A percentile compares a stretch with the other conserved stretches of the same genome.
Evolutionary conservation across 208 protist genomes (phyloP).

Genomic region (Trypanosoma mega): DNA sequence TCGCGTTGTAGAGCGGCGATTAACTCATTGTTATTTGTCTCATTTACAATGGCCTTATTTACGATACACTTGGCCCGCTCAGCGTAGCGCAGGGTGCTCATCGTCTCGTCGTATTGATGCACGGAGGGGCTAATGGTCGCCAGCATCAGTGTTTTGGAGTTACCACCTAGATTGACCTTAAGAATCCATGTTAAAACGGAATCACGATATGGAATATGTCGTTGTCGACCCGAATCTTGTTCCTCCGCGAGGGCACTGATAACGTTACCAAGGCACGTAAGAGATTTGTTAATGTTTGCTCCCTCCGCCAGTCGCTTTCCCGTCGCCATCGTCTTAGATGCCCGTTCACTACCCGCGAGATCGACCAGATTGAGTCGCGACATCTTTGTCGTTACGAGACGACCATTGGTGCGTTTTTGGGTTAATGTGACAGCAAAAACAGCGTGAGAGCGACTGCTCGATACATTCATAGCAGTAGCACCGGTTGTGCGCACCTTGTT

Average conservation of each 20-base stretch:
- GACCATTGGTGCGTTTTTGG: slow-evolving; percentile 33
- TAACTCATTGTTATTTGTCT: slow-evolving; percentile 83
- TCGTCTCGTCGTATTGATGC: slow-evolving; percentile 68
- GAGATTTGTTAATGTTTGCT: slow-evolving; percentile 66
- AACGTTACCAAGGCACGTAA: slow-evolving; percentile 55
- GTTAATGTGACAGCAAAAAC: slow-evolving; percentile 87
- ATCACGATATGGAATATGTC: slow-evolving; percentile 88
- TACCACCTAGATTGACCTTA: slow-evolving; percentile 88
- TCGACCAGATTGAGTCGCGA: slow-evolving; percentile 72
- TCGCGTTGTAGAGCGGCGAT: slow-evolving; percentile 70
- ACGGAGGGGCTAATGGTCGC: slow-evolving; percentile 63
- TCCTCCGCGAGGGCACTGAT: slow-evolving; percentile 52
- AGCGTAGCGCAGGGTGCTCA: slow-evolving; percentile 77
- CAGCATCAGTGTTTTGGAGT: slow-evolving; percentile 91
- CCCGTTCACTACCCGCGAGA: slow-evolving; percentile 80
- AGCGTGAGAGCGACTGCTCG: slow-evolving; percentile 86
- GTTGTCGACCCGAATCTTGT: slow-evolving; percentile 28
- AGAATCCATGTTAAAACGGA: slow-evolving; percentile 89
- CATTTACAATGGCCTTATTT: slow-evolving; percentile 86
- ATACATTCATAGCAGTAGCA: slow-evolving; percentile 91
- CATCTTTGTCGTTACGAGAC: slow-evolving; percentile 27
- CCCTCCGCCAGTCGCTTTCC: slow-evolving; percentile 87
- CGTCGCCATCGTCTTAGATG: slow-evolving; percentile 78
- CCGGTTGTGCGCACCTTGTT: slow-evolving; percentile 84
- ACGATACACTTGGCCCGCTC: slow-evolving; percentile 80